Conservation (phyloP, 352 stramenopile genomes). For the Pythium rishiriense region DNA sequence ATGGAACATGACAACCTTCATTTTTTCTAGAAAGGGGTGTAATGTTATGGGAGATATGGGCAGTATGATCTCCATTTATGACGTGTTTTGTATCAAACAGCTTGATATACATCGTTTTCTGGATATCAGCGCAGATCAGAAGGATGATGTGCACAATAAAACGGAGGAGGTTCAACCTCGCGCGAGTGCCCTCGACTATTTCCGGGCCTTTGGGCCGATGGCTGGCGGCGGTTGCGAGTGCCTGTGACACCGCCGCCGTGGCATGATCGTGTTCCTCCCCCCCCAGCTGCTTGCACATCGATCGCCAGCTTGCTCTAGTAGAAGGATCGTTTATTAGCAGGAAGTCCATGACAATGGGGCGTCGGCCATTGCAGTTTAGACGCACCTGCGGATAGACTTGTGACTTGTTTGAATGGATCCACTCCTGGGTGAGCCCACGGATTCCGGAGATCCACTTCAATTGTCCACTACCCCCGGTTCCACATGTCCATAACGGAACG, state of each 20-base stretch:
- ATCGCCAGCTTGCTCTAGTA: too few relatives aligned
- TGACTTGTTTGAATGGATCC: slow-evolving; percentile 1
- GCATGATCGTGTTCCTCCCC: too few relatives aligned
- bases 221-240: neutral
- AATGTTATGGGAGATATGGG: neutral
- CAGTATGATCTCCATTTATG: neutral
- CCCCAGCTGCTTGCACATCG: neutral
- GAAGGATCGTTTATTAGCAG: too few relatives aligned
- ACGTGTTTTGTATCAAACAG: neutral
- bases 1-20: neutral
- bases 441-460: slow-evolving; percentile 33
- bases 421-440: neutral
- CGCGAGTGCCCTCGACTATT: slow-evolving; percentile 15
- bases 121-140: neutral
- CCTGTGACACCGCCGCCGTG: neutral
- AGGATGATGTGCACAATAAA: slow-evolving; percentile 8
- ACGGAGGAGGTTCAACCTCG: slow-evolving; percentile 26
- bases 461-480: slow-evolving; percentile 17
- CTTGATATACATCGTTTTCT: neutral
- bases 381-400: neutral
- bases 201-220: neutral
- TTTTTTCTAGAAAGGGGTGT: neutral
- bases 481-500: slow-evolving; percentile 32
- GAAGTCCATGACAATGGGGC: too few relatives aligned
- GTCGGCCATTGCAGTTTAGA: too few relatives aligned